Evolutionary conservation across 495 filamentous ascomycete species (phyloP).

Genomic region (Cairneyella variabilis): DNA sequence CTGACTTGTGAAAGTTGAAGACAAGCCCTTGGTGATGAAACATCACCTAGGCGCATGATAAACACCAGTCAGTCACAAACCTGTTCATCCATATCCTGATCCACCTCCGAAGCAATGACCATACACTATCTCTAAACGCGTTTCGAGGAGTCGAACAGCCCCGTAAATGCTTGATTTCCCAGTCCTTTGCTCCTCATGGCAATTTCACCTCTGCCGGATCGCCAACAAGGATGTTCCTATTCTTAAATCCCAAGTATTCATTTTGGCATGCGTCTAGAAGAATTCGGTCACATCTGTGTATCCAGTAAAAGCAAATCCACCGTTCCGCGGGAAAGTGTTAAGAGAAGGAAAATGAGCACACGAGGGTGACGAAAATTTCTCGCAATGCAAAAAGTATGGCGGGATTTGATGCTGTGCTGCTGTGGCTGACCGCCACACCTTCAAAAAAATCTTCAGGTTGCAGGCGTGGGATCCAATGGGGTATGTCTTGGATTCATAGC

Average conservation of each 20-base stretch:
- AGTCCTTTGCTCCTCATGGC: not conserved
- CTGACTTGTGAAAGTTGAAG: not conserved
- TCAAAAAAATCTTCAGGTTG: not conserved
- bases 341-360: not conserved
- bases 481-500: no score
- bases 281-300: no score
- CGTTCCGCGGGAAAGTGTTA: no score
- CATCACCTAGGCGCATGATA: no score
- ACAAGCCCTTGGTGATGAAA: not conserved
- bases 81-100: no score
- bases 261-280: no score
- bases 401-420: not conserved
- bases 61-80: no score
- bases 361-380: not conserved
- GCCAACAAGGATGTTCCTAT: constrained; percentile 3
- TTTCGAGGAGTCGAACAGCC: not conserved
- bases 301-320: no score
- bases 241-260: not conserved
- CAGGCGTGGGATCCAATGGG: no score
- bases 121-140: not conserved
- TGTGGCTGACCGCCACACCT: not conserved
- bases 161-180: not conserved
- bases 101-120: not conserved
- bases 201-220: constrained; percentile 12
- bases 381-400: not conserved